Conservation (phyloP, 768 basidiomycete genomes). For the Tylopilus sp. region DNA sequence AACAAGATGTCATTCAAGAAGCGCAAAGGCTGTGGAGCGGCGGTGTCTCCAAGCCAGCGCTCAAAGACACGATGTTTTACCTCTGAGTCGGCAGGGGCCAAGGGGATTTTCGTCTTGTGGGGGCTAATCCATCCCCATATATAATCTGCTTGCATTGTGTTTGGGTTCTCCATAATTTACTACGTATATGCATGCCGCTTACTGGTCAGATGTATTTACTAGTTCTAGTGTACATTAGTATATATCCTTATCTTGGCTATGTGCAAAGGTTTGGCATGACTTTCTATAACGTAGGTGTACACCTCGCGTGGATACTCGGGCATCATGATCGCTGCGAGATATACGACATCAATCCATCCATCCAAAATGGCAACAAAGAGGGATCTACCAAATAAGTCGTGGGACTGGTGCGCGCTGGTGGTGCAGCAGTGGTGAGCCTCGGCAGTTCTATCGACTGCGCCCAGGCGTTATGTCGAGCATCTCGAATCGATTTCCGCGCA, state of each 20-base stretch:
- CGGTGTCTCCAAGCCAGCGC: constrained; percentile 44
- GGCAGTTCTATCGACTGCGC: constrained; percentile 2
- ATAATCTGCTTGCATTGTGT: background rate
- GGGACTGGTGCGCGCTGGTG: no score
- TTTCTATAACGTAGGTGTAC: no score
- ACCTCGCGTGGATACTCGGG: no score
- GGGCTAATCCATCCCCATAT: no score
- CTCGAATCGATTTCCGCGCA: constrained; percentile 11
- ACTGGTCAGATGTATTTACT: background rate
- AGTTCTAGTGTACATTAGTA: background rate
- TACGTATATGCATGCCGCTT: background rate
- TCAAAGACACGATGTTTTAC: constrained; percentile 78
- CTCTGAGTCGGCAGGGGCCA: constrained; percentile 45
- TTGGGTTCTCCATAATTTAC: constrained; percentile 2
- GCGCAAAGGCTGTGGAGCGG: constrained; percentile 52
- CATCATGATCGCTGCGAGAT: no score
- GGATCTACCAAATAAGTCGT: no score
- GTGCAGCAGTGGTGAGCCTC: constrained; percentile 2
- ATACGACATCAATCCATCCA: no score
- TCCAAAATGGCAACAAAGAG: no score
- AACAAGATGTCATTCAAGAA: constrained; percentile 51
- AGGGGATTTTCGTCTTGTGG: no score
- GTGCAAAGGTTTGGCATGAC: no score
- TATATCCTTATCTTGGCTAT: no score
- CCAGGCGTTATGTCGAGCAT: constrained; percentile 1